phyloP scores from a whole-genome alignment of 106 monocot genomes.

The Dendrobium catenatum region DNA sequence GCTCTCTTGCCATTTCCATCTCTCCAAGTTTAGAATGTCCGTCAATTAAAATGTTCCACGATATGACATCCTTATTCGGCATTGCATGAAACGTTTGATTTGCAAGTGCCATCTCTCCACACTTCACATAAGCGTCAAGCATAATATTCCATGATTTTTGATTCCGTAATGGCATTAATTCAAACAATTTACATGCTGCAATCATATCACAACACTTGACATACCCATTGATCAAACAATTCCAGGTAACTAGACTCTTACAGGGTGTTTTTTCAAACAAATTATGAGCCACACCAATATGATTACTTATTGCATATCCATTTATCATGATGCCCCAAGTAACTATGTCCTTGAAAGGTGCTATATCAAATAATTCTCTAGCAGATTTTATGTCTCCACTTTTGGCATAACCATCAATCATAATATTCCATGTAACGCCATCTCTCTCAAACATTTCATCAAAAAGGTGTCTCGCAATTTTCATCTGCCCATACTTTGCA shows the following conservation, averaged over 20 bases:
- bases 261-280: conserved; percentile 19
- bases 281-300: conserved; percentile 18
- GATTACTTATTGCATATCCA: conserved; percentile 11
- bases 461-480: conserved; percentile 22
- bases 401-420: conserved; percentile 33
- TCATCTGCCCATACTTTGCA: conserved; percentile 18
- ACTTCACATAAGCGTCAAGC: conserved; percentile 13
- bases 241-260: conserved; percentile 13
- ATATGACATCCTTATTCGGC: conserved; percentile 15
- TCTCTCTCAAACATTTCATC: conserved; percentile 25
- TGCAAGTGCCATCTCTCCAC: conserved; percentile 14
- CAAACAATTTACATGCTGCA: conserved; percentile 16
- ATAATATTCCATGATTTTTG: conserved; percentile 16
- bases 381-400: conserved; percentile 16
- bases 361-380: conserved; percentile 14
- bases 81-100: conserved; percentile 5
- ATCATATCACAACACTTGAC: conserved; percentile 5
- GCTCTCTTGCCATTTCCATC: conserved; percentile 10
- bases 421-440: conserved; percentile 19
- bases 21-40: conserved; percentile 11
- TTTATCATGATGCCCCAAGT: conserved; percentile 20
- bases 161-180: conserved; percentile 17
- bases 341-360: conserved; percentile 19
- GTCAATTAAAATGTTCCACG: conserved; percentile 18
- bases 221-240: conserved; percentile 19